Evolutionary conservation across 169 alveolate species (phyloP), one percentile per base, ranked within the genome.

Genomic region (Hepatocystis sp.): DNA sequence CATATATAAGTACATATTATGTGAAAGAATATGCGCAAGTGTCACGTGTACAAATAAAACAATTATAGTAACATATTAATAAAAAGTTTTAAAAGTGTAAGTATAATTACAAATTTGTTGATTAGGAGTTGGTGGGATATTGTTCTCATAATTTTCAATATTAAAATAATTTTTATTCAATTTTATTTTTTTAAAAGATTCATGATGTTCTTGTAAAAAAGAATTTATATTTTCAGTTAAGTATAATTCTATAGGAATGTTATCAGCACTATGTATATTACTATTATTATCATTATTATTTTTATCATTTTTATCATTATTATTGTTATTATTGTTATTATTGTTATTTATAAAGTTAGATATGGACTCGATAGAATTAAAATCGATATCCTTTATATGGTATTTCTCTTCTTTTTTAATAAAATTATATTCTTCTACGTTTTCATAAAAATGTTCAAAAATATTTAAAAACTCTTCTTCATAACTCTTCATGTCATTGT

Each of bases 81-180:
- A n/a, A n/a, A n/a, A n/a, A n/a, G n/a, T n/a, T n/a, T n/a, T n/a
- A n/a, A n/a, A n/a, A n/a, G n/a, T n/a, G n/a, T n/a, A n/a, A n/a
- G n/a, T n/a, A n/a, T n/a, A n/a, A n/a, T n/a, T n/a, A n/a, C n/a
- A n/a, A n/a, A n/a, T n/a, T n/a, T n/a, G n/a, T 36, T 36, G 67
- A n/a, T 27, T 17, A 15, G 52, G 49, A 55, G 52, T 81, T 11
- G 89, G 84, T n/a, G 81, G 89, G 13, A 81, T 34, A 49, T 81
- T 47, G 47, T 60, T 63, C 67, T 5, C 21, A 17, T 40, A 81
- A 61, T 13, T 81, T 19, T 17, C 3, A 49, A 47, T 10, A 32
- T 15, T 40, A 49, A 60, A 15, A 66, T 81, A 51, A 34, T 51
- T 49, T 65, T 63, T 81, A 11, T 81, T 81, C 30, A 63, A 30